Percentiles rank a stretch among this genome's conserved stretches.
phyloP scores from a whole-genome alignment of 2,329 filamentous ascomycete species.

The Kalaharituber pfeilii region DNA sequence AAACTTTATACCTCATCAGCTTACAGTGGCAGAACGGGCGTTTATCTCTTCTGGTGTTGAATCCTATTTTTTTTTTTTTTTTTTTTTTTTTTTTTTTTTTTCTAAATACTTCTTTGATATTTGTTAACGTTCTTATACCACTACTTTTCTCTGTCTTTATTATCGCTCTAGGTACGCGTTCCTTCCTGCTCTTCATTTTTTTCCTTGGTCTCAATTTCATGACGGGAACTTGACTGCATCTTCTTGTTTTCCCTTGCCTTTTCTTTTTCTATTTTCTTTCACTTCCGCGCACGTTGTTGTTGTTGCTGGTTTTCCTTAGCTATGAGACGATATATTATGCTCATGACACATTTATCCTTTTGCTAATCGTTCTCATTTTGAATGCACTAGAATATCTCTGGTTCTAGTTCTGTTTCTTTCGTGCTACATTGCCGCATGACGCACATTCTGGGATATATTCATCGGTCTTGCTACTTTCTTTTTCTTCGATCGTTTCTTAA shows the following conservation, averaged over 20 bases:
- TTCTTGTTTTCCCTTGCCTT: background rate
- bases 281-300: background rate
- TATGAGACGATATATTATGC: background rate
- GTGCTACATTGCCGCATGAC: background rate
- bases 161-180: too few relatives aligned
- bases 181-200: too few relatives aligned
- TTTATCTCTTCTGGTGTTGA: too few relatives aligned
- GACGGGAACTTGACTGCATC: background rate
- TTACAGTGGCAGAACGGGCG: too few relatives aligned
- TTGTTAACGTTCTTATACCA: background rate
- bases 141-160: background rate
- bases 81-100: background rate
- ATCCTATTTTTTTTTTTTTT: too few relatives aligned
- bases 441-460: background rate
- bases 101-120: background rate
- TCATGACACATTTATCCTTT: background rate
- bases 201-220: too few relatives aligned
- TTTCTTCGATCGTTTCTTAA: background rate
- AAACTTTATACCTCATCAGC: too few relatives aligned
- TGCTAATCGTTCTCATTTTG: background rate
- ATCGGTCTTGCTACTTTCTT: background rate
- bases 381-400: background rate
- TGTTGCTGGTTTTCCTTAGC: background rate
- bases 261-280: slow-evolving; percentile 1
- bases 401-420: background rate